Evolutionary conservation across 225 moss, liverwort and hornwort species (phyloP), one percentile per base, ranked within the genome.

Genomic region (Anthoceros angustus): DNA sequence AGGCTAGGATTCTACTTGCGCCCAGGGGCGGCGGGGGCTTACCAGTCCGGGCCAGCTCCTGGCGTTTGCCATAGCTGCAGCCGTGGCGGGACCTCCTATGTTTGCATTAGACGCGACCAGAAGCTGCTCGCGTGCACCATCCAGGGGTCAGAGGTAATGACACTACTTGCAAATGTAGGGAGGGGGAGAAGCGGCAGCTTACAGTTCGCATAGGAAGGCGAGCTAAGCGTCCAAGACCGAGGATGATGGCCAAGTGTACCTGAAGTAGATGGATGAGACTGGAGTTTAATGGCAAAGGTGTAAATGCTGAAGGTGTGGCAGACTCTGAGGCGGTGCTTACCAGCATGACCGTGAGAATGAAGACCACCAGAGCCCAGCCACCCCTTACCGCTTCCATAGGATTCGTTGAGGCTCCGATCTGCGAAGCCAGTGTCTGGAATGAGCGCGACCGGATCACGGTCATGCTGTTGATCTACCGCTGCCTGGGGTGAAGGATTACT

Each of bases 41-140:
- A 89, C 91, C 73, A 98, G 73, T 72, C 77, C 82, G 40, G 73
- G 91, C 95, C 95, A 98, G 63, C 75, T 82, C 50, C 74, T 76
- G 70, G 91, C 82, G 71, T 85, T 98, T 21, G 95, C 95, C 95
- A 98, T 98, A 26, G 95, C 91, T 66, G 87, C 91, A 7, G 95
- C 91, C 42, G 95, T 98, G 21, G 85, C 95, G 78, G 95, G 88
- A 40, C 95, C 95, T 64, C 95, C 95, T 48, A 98, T 82, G 71
- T 98, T 98, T 49, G 95, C 95, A 70, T 98, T 98, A 68, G 95
- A 98, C 25, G 82, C 95, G 48, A 98, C 68, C 55, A 98, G 71
- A 65, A 79, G 77, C 77, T 86, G 80, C 72, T 60, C 10, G 66
- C 20, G 18, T 5, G 43, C 62, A 42, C 39, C 39, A 70, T 23